Evolutionary conservation across 768 basidiomycete genomes (phyloP).

Genomic region (Arthromyces matolae): DNA sequence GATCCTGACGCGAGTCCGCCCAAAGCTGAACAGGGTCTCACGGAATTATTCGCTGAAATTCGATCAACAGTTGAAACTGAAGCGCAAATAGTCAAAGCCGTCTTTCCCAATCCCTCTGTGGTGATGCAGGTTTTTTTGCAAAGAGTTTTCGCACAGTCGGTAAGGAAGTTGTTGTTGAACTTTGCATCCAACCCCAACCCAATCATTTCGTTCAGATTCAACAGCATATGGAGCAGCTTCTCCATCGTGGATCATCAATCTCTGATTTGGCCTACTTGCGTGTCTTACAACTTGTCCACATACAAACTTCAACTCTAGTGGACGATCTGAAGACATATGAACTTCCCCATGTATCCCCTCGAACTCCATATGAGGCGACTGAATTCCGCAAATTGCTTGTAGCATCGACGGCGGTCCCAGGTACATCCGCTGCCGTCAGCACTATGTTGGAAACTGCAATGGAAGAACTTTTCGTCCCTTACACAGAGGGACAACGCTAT

Average conservation of each 20-base stretch:
- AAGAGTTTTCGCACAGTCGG: slow-evolving; percentile 95
- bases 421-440: slow-evolving; percentile 59
- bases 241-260: slow-evolving; percentile 68
- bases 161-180: slow-evolving; percentile 32
- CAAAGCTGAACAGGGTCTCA: slow-evolving; percentile 72
- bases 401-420: slow-evolving; percentile 38
- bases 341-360: slow-evolving; percentile 61
- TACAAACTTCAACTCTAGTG: slow-evolving; percentile 71
- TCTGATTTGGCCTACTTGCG: slow-evolving; percentile 92
- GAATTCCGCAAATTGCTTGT: slow-evolving; percentile 59
- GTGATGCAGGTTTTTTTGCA: slow-evolving; percentile 99
- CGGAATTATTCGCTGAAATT: slow-evolving; percentile 82
- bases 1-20: slow-evolving; percentile 79
- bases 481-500: slow-evolving; percentile 88
- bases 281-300: slow-evolving; percentile 82
- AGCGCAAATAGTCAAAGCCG: slow-evolving; percentile 96
- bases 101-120: slow-evolving; percentile 92
- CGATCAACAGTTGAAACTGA: slow-evolving; percentile 90
- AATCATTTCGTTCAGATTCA: slow-evolving; percentile 66
- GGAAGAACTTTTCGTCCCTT: slow-evolving; percentile 94
- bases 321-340: slow-evolving; percentile 93
- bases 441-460: slow-evolving; percentile 92
- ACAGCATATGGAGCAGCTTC: slow-evolving; percentile 89
- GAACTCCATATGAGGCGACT: slow-evolving; percentile 58
- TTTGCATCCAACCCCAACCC: neutral